Evolutionary conservation across 2,329 filamentous ascomycete species (phyloP), one percentile per base, ranked within the genome.

Genomic region (Talaromyces albobiverticillius): DNA sequence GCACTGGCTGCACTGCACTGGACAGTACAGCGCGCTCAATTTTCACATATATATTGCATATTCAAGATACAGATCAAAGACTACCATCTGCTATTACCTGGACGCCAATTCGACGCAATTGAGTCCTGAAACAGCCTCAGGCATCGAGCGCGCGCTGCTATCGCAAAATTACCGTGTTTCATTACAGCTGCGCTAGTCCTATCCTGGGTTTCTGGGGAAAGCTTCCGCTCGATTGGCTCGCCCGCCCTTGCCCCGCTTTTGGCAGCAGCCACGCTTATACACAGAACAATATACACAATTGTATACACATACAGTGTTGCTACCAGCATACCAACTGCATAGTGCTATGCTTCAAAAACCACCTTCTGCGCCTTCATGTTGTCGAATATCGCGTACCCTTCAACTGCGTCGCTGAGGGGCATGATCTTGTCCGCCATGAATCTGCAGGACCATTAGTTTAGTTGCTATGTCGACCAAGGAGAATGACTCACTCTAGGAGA

Each of bases 361-460:
- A 90, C 84, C 75, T 90, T 90, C 62, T 89, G 86, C 18, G 80
- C 86, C 70, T 86, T 82, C 81, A 86, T 87, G 59, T 85, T 80
- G 65, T 90, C 83, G 65, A 90, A 90, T 23, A 89, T 72, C 8
- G 86, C 80, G 64, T 89, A 90, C 40, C 83, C 87, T 64, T 87
- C 80, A 3, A 82, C 79, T 1, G 86, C 87, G 51, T 86, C 75
- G 4, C 78, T 78, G 38, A 90, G 74, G 2, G 86, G 85, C 84
- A 90, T 88, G 61, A 89, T 80, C 61, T 87, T 84, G 57, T 90
- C 85, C 46, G 86, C 85, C 86, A 90, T 89, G 73, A 90, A 90
- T 54, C 87, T 88, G 61, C 29, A 9, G 11, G 13, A 7, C 3
- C 23, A 10, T 26, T 26, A 25, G 32, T 34, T 46, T 20, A 47